Conservation (phyloP, 2,329 filamentous ascomycete species). For the Epichloe hybrida region DNA sequence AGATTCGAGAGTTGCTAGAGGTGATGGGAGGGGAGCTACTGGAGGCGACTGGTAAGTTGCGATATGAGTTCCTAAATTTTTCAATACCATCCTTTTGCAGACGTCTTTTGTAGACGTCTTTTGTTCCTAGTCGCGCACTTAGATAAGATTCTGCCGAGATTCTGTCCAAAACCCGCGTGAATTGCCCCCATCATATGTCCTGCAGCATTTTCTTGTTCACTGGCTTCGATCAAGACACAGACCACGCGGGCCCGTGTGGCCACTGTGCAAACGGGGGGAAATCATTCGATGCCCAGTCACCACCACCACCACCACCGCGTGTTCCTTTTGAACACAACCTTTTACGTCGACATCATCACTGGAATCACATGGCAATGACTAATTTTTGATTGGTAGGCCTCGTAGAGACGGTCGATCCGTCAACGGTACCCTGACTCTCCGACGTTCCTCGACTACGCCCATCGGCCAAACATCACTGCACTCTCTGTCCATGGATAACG, state of each 20-base stretch:
- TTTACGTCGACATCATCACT: not conserved
- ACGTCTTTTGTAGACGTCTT: too few species aligned
- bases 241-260: not conserved
- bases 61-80: not conserved
- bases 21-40: constrained; percentile 38
- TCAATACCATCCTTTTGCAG: not conserved
- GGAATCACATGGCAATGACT: not conserved
- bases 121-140: not conserved
- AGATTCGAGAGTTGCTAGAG: constrained; percentile 45
- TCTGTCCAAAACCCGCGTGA: not conserved
- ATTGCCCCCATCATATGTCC: not conserved
- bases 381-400: constrained; percentile 29
- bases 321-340: not conserved
- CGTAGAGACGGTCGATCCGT: constrained; percentile 43
- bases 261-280: not conserved
- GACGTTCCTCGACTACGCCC: constrained; percentile 47
- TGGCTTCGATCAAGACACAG: not conserved
- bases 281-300: not conserved
- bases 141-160: not conserved
- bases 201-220: not conserved
- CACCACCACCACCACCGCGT: not conserved
- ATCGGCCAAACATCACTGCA: constrained; percentile 28
- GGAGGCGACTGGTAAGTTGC: constrained; percentile 60
- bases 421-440: constrained; percentile 52
- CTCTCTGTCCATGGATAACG: constrained; percentile 21